Evolutionary conservation across 2,329 filamentous ascomycete genomes (phyloP).

Genomic region (Fusarium falciforme): DNA sequence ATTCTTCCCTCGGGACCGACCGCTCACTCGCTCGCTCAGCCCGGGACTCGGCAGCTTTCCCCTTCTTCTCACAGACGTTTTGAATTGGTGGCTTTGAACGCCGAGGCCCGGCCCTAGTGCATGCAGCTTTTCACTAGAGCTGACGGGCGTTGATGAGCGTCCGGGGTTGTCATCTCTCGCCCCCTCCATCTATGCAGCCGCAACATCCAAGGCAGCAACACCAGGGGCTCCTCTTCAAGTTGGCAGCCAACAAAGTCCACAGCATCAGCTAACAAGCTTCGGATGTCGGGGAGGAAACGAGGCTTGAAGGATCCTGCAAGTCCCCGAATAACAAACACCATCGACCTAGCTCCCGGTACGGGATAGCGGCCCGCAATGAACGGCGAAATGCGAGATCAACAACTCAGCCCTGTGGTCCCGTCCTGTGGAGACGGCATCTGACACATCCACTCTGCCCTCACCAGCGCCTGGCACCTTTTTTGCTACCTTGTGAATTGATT

Average conservation of each 20-base stretch:
- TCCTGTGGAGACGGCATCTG: not conserved
- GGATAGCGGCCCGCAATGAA: not conserved
- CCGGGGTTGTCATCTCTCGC: not conserved
- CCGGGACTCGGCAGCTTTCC: not conserved
- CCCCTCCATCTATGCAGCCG: not conserved
- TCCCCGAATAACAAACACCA: not conserved
- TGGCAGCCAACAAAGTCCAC: not conserved
- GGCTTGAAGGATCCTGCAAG: not conserved
- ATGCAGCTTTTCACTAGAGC: slow-evolving; percentile 7
- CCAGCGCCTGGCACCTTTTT: not conserved
- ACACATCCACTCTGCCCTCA: not conserved
- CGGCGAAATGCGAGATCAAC: not conserved
- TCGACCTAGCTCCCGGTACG: not conserved
- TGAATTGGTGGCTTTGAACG: not conserved
- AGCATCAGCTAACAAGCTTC: not conserved
- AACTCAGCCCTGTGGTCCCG: not conserved
- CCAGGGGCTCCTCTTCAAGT: not conserved
- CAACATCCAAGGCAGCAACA: not conserved
- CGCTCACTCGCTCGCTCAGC: not conserved
- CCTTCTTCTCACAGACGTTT: not conserved
- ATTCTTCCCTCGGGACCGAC: not conserved
- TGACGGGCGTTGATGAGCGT: not conserved
- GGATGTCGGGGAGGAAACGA: not conserved
- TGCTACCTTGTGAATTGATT: not conserved
- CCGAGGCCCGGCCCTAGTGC: slow-evolving; percentile 4